These are phyloP conservation scores for Vitis hybrid DNA, from an alignment of 177 flowering plant genomes.

Conservation along the genomic window DNA sequence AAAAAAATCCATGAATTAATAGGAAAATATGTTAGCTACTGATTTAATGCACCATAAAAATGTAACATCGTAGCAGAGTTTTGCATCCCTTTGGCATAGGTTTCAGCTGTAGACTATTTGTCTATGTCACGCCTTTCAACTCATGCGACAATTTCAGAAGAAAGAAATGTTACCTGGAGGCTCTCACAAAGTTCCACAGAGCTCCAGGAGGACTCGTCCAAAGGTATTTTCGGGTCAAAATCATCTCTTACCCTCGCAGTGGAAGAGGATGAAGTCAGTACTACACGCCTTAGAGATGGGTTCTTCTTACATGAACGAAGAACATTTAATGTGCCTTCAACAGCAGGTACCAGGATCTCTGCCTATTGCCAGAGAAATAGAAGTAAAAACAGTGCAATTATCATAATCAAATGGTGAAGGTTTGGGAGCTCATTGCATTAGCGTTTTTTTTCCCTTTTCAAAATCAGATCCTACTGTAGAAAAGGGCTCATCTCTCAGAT, in stretches of 20 bases:
- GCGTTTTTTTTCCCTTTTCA: too few relatives aligned
- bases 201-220: constrained; percentile 90
- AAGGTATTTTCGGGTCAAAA: constrained; percentile 52
- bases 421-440: too few relatives aligned
- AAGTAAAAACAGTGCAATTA: too few relatives aligned
- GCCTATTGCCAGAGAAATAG: constrained; percentile 26
- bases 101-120: too few relatives aligned
- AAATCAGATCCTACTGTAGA: too few relatives aligned
- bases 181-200: constrained; percentile 61
- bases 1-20: neutral
- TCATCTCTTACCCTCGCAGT: constrained; percentile 63
- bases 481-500: too few relatives aligned
- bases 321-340: constrained; percentile 83
- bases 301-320: constrained; percentile 78
- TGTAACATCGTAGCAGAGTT: too few relatives aligned
- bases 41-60: neutral
- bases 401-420: too few relatives aligned
- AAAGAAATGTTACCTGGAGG: constrained; percentile 41
- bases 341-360: constrained; percentile 77
- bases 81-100: too few relatives aligned
- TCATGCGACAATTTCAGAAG: too few relatives aligned
- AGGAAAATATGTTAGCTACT: neutral
- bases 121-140: too few relatives aligned
- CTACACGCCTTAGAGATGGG: constrained; percentile 67
- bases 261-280: constrained; percentile 91